phyloP scores from a whole-genome alignment of 352 stramenopile genomes.

The Phytophthora cactorum region DNA sequence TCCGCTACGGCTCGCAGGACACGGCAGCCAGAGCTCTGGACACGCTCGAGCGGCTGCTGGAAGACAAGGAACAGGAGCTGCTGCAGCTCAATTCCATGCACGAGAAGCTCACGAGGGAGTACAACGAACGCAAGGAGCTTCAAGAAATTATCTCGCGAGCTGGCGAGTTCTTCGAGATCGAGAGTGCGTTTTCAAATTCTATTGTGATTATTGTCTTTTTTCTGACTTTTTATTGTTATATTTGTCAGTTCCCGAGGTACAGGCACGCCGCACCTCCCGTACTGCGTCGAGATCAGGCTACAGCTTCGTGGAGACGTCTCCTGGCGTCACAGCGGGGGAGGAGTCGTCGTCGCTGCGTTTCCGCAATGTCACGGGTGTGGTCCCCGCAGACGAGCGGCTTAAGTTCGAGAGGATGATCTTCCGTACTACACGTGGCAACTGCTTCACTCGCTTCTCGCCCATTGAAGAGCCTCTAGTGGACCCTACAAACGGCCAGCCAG shows the following conservation, averaged over 20 bases:
- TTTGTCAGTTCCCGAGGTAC: conserved; percentile 59
- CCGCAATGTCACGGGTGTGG: conserved; percentile 94
- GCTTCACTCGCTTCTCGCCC: conserved; percentile 96
- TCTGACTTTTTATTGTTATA: conserved; percentile 8
- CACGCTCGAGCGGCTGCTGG: conserved; percentile 95
- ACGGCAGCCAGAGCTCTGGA: conserved; percentile 91
- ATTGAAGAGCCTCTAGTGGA: conserved; percentile 94
- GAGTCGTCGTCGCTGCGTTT: conserved; percentile 85
- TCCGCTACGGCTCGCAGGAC: conserved; percentile 83
- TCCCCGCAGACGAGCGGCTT: conserved; percentile 92
- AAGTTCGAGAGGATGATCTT: conserved; percentile 99
- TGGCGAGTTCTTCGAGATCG: conserved; percentile 89
- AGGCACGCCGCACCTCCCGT: conserved; percentile 57
- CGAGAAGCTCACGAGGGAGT: conserved; percentile 97
- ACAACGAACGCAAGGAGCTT: conserved; percentile 95
- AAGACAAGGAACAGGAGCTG: conserved; percentile 96
- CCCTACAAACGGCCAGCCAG: conserved; percentile 83
- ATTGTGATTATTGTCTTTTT: conserved; percentile 4
- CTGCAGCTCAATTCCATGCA: conserved; percentile 98
- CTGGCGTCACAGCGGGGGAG: conserved; percentile 26
- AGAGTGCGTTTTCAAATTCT: conserved; percentile 42
- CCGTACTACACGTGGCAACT: conserved; percentile 98
- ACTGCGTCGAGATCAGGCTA: conserved; percentile 65
- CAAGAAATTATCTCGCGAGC: conserved; percentile 84
- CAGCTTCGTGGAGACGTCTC: conserved; percentile 47